phyloP scores from a whole-genome alignment of 768 basidiomycete species.

The Heimioporus sp. region DNA sequence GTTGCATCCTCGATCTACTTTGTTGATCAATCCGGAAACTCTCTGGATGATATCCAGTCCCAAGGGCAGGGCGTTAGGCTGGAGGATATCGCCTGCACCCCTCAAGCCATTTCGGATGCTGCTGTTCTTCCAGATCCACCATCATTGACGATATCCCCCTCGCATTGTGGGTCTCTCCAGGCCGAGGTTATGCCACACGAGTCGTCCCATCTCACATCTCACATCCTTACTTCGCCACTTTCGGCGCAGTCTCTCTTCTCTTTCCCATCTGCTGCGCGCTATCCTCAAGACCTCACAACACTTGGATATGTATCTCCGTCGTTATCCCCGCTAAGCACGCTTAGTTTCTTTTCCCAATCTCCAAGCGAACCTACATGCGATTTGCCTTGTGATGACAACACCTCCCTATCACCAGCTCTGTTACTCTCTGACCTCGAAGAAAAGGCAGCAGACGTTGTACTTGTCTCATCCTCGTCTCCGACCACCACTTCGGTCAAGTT shows the following conservation, averaged over 20 bases:
- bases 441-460: background rate
- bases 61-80: slow-evolving; percentile 7
- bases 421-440: no score
- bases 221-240: background rate
- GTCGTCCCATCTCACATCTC: background rate
- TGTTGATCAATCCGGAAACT: slow-evolving; percentile 13
- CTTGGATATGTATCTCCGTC: slow-evolving; percentile 2
- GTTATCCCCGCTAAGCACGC: slow-evolving; percentile 13
- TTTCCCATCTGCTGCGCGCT: background rate
- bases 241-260: background rate
- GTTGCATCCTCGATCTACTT: background rate
- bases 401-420: background rate
- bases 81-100: slow-evolving; percentile 23
- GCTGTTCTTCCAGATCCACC: background rate
- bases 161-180: background rate
- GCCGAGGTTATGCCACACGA: background rate
- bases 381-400: background rate
- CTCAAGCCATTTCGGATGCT: background rate
- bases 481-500: background rate
- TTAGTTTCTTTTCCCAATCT: slow-evolving; percentile 12
- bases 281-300: background rate
- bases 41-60: slow-evolving; percentile 12
- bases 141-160: background rate
- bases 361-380: slow-evolving; percentile 1
- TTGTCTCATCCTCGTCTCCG: background rate